phyloP scores from a whole-genome alignment of 2,329 filamentous ascomycete genomes.

The Fusarium oligoseptatum region DNA sequence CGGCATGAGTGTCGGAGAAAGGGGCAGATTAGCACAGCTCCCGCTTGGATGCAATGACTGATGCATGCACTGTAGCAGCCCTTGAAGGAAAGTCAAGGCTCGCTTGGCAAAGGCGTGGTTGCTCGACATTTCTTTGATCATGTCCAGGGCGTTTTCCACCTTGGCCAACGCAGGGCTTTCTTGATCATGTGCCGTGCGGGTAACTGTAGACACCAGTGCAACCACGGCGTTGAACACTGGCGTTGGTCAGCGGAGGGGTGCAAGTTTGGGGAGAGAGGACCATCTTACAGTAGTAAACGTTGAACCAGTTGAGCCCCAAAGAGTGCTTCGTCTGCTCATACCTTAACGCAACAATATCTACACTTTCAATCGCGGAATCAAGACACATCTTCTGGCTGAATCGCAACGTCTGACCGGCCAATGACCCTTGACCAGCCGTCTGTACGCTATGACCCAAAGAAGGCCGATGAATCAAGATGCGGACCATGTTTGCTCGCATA shows the following conservation, averaged over 20 bases:
- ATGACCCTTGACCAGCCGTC: neutral
- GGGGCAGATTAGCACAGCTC: neutral
- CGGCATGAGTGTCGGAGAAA: neutral
- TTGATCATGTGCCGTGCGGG: neutral
- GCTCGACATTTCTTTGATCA: conserved; percentile 1
- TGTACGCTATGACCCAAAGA: neutral
- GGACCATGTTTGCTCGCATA: neutral
- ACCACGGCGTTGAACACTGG: neutral
- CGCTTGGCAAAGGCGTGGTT: neutral
- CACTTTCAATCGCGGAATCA: neutral
- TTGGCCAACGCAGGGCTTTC: neutral
- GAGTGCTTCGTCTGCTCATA: neutral
- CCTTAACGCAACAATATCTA: neutral
- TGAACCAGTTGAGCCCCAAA: neutral
- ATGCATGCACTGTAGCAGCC: neutral
- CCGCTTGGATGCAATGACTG: neutral
- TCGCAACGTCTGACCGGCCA: neutral
- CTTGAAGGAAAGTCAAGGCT: neutral
- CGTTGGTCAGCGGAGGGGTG: neutral
- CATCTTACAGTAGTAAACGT: neutral
- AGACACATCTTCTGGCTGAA: neutral
- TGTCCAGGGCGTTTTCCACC: neutral
- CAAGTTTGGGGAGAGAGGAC: neutral
- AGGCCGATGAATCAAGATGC: neutral
- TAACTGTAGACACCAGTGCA: neutral